phyloP scores from a whole-genome alignment of 495 filamentous ascomycete species.

The Staphylotrichum longicolle region DNA sequence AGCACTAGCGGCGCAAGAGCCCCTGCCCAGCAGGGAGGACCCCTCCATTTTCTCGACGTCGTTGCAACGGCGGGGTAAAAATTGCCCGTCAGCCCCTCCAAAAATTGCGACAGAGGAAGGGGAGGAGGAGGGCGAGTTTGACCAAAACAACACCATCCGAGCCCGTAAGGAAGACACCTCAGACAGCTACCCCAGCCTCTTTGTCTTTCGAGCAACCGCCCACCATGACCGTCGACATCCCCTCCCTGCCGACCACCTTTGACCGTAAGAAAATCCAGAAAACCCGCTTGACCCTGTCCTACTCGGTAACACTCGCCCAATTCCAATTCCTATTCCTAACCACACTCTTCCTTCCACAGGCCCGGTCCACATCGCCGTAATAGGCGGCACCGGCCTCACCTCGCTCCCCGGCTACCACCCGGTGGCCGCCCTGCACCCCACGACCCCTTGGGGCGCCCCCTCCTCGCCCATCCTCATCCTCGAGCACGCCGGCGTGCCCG shows the following conservation, averaged over 20 bases:
- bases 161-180: neutral
- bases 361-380: slow-evolving; percentile 86
- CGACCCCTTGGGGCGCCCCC: slow-evolving; percentile 88
- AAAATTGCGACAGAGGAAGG: slow-evolving; percentile 19
- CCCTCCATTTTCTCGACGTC: slow-evolving; percentile 27
- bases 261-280: slow-evolving; percentile 20
- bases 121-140: neutral
- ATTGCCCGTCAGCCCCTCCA: slow-evolving; percentile 25
- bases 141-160: neutral
- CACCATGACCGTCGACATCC: slow-evolving; percentile 22
- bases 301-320: neutral
- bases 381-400: slow-evolving; percentile 90
- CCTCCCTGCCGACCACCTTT: slow-evolving; percentile 21
- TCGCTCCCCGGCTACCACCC: slow-evolving; percentile 70
- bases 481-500: slow-evolving; percentile 72
- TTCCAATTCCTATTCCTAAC: slow-evolving; percentile 3
- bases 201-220: neutral
- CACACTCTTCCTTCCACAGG: slow-evolving; percentile 44
- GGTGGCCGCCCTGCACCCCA: slow-evolving; percentile 66
- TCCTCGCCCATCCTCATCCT: slow-evolving; percentile 90
- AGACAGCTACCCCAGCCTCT: neutral
- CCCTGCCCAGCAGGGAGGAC: slow-evolving; percentile 12
- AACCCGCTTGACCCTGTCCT: neutral
- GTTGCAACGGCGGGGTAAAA: slow-evolving; percentile 37
- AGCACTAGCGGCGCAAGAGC: neutral